Evolutionary conservation across 306 rosid species (phyloP).

Genomic region (Prunus armeniaca): DNA sequence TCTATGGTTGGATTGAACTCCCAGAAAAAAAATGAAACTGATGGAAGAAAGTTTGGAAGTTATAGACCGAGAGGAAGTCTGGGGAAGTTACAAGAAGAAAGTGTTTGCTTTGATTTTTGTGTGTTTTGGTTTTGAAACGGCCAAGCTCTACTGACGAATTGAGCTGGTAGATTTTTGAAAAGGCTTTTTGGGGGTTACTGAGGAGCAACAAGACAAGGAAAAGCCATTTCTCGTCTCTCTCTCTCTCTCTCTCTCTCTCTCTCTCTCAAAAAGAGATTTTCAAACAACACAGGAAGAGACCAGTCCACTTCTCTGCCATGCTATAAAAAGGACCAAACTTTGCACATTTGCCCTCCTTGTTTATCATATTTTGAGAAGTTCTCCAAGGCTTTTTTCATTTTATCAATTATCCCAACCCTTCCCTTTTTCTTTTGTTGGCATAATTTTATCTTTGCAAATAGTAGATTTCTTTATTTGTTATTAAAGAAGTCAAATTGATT

Average conservation of each 20-base stretch:
- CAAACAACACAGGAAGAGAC: slow-evolving; percentile 8
- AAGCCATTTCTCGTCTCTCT: slow-evolving; percentile 17
- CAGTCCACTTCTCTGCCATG: slow-evolving; percentile 21
- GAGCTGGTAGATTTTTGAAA: slow-evolving; percentile 4
- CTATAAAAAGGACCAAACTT: slow-evolving; percentile 19
- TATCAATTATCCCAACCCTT: neutral
- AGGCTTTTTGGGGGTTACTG: slow-evolving; percentile 10
- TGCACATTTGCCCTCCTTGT: slow-evolving; percentile 17
- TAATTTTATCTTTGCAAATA: neutral
- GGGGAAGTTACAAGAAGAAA: neutral
- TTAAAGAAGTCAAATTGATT: neutral
- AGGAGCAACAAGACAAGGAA: slow-evolving; percentile 28
- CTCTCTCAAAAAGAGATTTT: slow-evolving; percentile 21
- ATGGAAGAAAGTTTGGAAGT: neutral
- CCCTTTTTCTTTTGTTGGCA: neutral
- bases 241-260: slow-evolving; percentile 18
- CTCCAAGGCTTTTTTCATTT: neutral
- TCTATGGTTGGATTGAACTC: neutral
- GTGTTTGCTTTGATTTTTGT: slow-evolving; percentile 14
- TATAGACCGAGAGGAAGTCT: neutral
- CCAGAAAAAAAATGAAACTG: neutral
- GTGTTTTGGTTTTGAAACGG: slow-evolving; percentile 16
- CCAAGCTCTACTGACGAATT: slow-evolving; percentile 10
- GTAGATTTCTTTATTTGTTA: neutral
- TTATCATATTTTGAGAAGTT: neutral